Conservation (phyloP, 1,284 basidiomycete species). For the Pisolithus thermaeus region DNA sequence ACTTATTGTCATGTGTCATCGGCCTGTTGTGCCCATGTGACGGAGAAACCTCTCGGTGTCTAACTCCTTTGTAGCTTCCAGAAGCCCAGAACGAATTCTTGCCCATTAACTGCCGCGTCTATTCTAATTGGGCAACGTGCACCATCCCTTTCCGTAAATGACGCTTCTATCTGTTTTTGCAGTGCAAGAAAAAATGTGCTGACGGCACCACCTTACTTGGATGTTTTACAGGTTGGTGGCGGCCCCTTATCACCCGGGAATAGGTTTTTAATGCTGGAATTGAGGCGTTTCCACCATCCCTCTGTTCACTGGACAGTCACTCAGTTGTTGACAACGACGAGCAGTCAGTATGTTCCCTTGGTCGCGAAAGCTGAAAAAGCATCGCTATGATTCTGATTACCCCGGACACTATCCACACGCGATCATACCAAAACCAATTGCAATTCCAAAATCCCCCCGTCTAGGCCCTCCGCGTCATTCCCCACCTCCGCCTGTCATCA, state of each 20-base stretch:
- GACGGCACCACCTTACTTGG: conserved; percentile 24
- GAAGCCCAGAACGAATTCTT: conserved; percentile 18
- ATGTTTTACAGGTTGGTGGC: conserved; percentile 15
- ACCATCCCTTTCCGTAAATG: conserved; percentile 2
- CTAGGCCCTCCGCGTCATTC: conserved; percentile 15
- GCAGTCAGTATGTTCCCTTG: conserved; percentile 18
- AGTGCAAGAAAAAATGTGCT: conserved; percentile 20
- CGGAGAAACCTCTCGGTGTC: conserved; percentile 1
- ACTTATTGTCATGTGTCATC: conserved; percentile 17
- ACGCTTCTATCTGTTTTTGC: conserved; percentile 24
- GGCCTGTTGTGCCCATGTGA: conserved; percentile 10
- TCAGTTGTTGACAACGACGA: neutral
- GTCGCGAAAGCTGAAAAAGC: conserved; percentile 20
- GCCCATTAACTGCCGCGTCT: conserved; percentile 19
- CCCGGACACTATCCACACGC: conserved; percentile 13
- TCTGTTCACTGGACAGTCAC: neutral
- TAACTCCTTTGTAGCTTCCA: conserved; percentile 14
- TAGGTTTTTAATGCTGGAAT: conserved; percentile 25
- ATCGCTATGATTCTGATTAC: conserved; percentile 13
- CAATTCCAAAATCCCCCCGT: conserved; percentile 13
- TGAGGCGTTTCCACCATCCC: conserved; percentile 8
- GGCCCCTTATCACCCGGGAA: conserved; percentile 22
- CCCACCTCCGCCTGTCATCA: conserved; percentile 4
- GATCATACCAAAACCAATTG: conserved; percentile 12
- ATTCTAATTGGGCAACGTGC: conserved; percentile 19